Base-by-base conservation (phyloP, 2,329 filamentous ascomycete species). In the Polytolypa hystricis region DNA sequence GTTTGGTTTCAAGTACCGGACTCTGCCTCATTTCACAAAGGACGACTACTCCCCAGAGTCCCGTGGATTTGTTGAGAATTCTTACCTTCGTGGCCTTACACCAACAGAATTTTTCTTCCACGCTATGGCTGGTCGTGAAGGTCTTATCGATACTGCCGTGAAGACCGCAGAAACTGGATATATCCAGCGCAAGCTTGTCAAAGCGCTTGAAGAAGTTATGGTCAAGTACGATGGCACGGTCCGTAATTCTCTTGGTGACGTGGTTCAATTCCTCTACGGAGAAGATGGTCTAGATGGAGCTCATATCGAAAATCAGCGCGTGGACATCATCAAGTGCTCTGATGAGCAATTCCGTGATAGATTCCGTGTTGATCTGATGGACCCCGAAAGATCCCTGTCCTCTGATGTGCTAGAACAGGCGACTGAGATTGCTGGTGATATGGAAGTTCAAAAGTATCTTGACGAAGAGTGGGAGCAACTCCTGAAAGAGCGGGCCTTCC, bases 81-180 rank as follows among this genome's bases (percentile, higher is more conserved):
- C 91, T 0, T 98, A 98, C 52, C 75, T 98, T 9, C 84, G 91
- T 69, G 91, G 91, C 38, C 67, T 98, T 41, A 98, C 93, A 0
- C 91, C 91, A 0, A 81, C 84, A 1, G 91, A 98, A 51, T 98
- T 98, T 66, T 98, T 95, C 69, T 98, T 98, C 73, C 91, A 98
- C 74, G 91, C 91, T 56, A 98, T 98, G 91, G 91, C 91, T 71
- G 91, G 91, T 85, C 79, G 91, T 69, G 91, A 98, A 66, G 91
- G 91, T 93, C 73, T 98, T 38, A 98, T 98, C 51, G 91, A 98
- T 73, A 98, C 91, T 35, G 91, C 91, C 47, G 93, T 98, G 65
- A 98, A 98, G 74, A 98, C 91, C 47, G 91, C 91, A 14, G 93
- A 98, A 63, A 98, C 93, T 40, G 91, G 91, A 65, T 98, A 98